These are phyloP conservation scores for Penicillium subrubescens DNA, from an alignment of 495 filamentous ascomycete genomes.

Conservation along the genomic window DNA sequence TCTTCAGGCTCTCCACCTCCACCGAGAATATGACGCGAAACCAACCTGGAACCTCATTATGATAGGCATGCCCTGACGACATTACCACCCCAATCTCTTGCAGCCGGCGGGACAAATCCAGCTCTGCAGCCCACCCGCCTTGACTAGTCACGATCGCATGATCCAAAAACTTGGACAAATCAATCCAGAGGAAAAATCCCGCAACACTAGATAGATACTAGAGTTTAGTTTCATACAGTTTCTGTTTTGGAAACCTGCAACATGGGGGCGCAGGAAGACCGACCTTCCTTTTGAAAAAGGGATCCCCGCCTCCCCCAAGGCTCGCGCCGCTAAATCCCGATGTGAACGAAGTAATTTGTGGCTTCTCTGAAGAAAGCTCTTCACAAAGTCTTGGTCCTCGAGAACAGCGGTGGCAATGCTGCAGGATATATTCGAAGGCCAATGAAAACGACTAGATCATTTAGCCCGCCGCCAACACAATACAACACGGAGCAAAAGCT, in stretches of 20 bases:
- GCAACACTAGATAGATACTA: not conserved
- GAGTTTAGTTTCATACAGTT: not conserved
- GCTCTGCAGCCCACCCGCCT: not conserved
- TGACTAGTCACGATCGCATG: not conserved
- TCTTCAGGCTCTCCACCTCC: not conserved
- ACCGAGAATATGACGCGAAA: not conserved
- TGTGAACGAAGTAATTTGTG: not conserved
- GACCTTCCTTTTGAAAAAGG: not conserved
- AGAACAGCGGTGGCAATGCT: not conserved
- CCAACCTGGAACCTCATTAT: constrained; percentile 1
- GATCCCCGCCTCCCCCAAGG: not conserved
- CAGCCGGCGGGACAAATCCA: not conserved
- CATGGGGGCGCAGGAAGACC: not conserved
- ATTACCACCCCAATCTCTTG: not conserved
- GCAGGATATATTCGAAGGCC: constrained; percentile 1
- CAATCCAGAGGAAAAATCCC: not conserved
- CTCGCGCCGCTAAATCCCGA: not conserved
- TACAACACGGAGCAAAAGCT: not conserved
- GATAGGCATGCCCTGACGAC: not conserved
- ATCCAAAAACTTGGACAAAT: not conserved
- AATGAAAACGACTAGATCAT: not conserved
- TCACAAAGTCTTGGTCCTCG: not conserved
- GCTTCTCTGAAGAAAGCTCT: not conserved
- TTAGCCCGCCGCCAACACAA: not conserved
- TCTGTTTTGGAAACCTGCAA: not conserved